Conservation (phyloP, 1,284 basidiomycete species). For the Waitea zeae region DNA sequence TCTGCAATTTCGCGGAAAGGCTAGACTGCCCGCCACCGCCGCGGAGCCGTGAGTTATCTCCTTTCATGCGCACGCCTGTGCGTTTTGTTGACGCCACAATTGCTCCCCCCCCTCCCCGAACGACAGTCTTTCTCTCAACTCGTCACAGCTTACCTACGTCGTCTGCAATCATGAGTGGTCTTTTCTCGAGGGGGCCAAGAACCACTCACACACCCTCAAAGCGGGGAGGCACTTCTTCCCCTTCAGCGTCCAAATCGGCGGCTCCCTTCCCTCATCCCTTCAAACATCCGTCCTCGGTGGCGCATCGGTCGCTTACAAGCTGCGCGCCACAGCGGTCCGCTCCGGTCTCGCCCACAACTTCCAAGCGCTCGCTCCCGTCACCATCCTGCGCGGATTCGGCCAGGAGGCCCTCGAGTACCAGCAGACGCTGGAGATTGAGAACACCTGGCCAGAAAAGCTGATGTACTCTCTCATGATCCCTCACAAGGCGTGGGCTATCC, state of each 20-base stretch:
- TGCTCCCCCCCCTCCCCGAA: conserved; percentile 5
- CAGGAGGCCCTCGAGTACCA: conserved; percentile 84
- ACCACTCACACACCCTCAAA: conserved; percentile 74
- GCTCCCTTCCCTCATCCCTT: conserved; percentile 66
- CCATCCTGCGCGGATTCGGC: conserved; percentile 57
- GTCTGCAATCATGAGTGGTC: conserved; percentile 78
- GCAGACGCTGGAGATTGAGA: conserved; percentile 87
- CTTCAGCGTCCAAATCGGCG: conserved; percentile 71
- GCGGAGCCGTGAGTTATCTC: conserved; percentile 40
- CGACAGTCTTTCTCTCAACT: conserved; percentile 22
- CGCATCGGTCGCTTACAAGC: conserved; percentile 68
- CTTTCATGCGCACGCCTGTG: conserved; percentile 7
- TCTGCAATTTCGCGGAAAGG: conserved; percentile 73
- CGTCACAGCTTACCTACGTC: conserved; percentile 39
- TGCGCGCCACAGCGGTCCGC: conserved; percentile 67
- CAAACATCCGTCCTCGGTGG: conserved; percentile 37
- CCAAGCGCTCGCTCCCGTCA: conserved; percentile 40
- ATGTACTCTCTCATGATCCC: conserved; percentile 82
- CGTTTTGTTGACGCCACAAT: conserved; percentile 5
- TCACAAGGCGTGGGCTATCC: conserved; percentile 83
- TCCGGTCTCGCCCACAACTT: conserved; percentile 64
- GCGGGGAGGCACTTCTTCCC: conserved; percentile 80
- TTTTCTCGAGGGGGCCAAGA: conserved; percentile 67
- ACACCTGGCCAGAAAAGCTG: conserved; percentile 91
- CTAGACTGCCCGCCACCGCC: conserved; percentile 46